phyloP scores from a whole-genome alignment of 1,284 basidiomycete species.

The Taiwanofungus camphoratus region DNA sequence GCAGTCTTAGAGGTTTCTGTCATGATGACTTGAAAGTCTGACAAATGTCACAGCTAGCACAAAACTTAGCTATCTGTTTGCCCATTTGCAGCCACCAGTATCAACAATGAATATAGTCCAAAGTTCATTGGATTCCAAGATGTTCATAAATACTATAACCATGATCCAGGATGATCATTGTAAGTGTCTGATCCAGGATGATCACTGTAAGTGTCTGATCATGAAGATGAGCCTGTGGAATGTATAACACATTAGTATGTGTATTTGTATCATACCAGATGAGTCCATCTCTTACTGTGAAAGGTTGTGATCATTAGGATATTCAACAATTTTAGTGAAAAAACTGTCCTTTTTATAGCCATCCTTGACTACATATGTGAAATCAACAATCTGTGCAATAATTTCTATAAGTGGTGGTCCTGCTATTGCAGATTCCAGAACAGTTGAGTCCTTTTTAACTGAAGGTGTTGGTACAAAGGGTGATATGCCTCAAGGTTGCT shows the following conservation, averaged over 20 bases:
- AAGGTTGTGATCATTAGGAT: neutral
- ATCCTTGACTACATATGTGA: neutral
- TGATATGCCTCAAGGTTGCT: neutral
- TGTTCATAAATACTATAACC: too few relatives aligned
- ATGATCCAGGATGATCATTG: constrained; percentile 6
- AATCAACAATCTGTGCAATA: neutral
- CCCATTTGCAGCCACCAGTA: constrained; percentile 32
- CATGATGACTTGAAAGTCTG: constrained; percentile 18
- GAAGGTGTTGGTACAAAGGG: neutral
- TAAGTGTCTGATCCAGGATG: constrained; percentile 23
- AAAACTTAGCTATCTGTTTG: constrained; percentile 16
- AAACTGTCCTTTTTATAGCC: constrained; percentile 1
- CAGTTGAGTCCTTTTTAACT: neutral
- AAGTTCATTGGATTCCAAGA: constrained; percentile 18
- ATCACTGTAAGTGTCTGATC: constrained; percentile 13
- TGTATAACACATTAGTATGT: constrained; percentile 15
- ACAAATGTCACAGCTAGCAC: constrained; percentile 20
- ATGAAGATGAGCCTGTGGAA: constrained; percentile 10
- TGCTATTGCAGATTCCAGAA: neutral
- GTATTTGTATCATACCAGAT: constrained; percentile 9
- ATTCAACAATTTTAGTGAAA: constrained; percentile 5
- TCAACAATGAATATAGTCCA: constrained; percentile 22
- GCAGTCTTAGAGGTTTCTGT: constrained; percentile 14
- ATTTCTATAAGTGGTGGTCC: constrained; percentile 2
- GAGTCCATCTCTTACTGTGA: constrained; percentile 1